phyloP scores from a whole-genome alignment of 331 rosid genomes.

The Acacia pycnantha region DNA sequence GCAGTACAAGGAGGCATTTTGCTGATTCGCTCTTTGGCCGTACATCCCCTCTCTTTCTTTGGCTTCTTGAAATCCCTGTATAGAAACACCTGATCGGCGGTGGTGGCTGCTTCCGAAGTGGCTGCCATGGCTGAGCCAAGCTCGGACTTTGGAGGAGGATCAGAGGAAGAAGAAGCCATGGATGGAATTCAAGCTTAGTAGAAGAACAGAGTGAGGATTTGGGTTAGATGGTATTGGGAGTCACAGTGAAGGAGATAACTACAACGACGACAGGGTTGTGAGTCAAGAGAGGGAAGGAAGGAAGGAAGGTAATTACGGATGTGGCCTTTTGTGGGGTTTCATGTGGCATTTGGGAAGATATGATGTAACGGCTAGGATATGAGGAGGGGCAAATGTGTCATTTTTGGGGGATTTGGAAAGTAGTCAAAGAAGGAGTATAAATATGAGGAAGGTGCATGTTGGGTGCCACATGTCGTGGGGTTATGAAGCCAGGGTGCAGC shows the following conservation, averaged over 20 bases:
- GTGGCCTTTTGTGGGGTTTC: background rate
- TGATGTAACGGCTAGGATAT: background rate
- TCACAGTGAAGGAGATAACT: background rate
- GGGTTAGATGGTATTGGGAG: background rate
- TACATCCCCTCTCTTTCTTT: conserved; percentile 93
- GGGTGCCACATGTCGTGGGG: background rate
- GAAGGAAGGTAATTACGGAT: background rate
- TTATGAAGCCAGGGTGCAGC: background rate
- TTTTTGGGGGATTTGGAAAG: background rate
- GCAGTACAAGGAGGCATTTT: conserved; percentile 99
- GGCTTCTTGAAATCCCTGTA: conserved; percentile 90
- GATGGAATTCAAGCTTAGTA: conserved; percentile 18
- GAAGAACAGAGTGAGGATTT: conserved; percentile 30
- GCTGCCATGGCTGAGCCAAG: conserved; percentile 33
- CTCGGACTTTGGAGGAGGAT: conserved; percentile 64
- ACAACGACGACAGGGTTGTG: background rate
- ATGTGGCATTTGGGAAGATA: background rate
- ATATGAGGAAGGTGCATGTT: background rate
- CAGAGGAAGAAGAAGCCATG: conserved; percentile 96
- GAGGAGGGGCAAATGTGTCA: background rate
- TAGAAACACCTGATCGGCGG: conserved; percentile 66
- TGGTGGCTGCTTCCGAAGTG: conserved; percentile 45
- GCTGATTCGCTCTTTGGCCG: conserved; percentile 98
- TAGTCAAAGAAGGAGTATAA: background rate
- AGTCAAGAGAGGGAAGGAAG: background rate